A percentile compares a stretch with the other conserved stretches of the same genome.
phyloP scores from a whole-genome alignment of 1,284 basidiomycete genomes.

The Boletus sp. region DNA sequence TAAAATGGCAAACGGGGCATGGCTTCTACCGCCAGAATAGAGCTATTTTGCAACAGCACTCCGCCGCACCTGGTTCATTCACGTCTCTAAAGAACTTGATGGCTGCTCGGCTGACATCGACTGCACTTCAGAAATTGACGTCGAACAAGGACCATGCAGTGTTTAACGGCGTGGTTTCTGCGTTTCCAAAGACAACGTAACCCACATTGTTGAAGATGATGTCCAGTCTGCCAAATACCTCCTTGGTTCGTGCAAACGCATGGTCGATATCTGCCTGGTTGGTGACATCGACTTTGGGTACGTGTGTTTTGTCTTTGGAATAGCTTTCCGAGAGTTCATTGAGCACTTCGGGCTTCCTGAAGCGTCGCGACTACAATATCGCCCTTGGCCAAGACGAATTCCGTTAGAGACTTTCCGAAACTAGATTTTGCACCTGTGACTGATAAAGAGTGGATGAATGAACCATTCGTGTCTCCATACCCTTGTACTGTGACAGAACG shows the following conservation, averaged over 20 bases:
- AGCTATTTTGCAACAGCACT: conserved; percentile 7
- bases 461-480: no score
- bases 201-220: conserved; percentile 13
- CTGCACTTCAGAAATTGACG: conserved; percentile 19
- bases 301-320: no score
- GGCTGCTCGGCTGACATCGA: conserved; percentile 9
- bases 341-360: no score
- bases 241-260: conserved; percentile 2
- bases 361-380: conserved; percentile 8
- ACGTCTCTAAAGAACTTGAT: conserved; percentile 14
- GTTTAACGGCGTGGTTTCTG: neutral
- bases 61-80: conserved; percentile 12
- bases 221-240: conserved; percentile 3
- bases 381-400: conserved; percentile 2
- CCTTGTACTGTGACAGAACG: no score
- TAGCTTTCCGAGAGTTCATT: no score
- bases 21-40: neutral
- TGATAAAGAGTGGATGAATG: no score
- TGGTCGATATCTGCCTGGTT: conserved; percentile 5
- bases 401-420: conserved; percentile 6
- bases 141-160: conserved; percentile 9
- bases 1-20: neutral
- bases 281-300: conserved; percentile 10
- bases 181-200: neutral
- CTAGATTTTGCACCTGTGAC: conserved; percentile 8